Evolutionary conservation across 2,329 filamentous ascomycete genomes (phyloP), one percentile per base, ranked within the genome.

Genomic region (Neonectria coccinea): DNA sequence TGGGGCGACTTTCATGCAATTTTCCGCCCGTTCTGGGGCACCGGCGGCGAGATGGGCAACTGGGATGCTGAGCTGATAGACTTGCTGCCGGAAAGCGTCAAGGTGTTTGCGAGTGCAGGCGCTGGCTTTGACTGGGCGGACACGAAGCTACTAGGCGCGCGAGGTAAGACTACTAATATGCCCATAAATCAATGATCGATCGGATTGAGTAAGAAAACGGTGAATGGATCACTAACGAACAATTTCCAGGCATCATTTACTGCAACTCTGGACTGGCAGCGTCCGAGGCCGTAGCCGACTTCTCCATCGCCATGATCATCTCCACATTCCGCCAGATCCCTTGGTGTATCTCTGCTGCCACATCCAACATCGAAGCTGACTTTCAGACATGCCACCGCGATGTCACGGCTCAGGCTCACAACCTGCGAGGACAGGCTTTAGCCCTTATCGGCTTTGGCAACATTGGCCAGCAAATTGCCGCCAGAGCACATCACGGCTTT

Each of bases 221-320:
- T 7, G 3, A 18, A 9, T 1, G 18, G 9, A 3, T 18, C 2
- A 48, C 59, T 72, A 22, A 72, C 41, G 9, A 2, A 8, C 33
- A 44, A 10, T 7, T n/a, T 8, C 0, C 54, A 86, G 86, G 88
- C 41, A 86, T 92, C 66, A 79, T 90, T 56, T 93, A 93, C 79
- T 93, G 91, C 82, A 93, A 93, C 78, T 86, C 88, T 3, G 90
- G 90, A 2, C 84, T 88, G 2, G 90, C 91, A 0, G 90, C 89
- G 39, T 89, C 89, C 7, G 91, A 93, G 72, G 88, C 90, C 5
- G 91, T 93, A 1, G 90, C 91, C 55, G 91, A 93, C 76, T 88
- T 91, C 66, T 88, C 89, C 18, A 82, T 92, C 44, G 89, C 88
- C 72, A 85, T 91, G 70, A 86, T 93, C 69, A 85, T 94, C 54